Evolutionary conservation across 371 early-diverging fungal species (phyloP), one percentile per base, ranked within the genome.

Genomic region (Syncephalastrum contaminatum): DNA sequence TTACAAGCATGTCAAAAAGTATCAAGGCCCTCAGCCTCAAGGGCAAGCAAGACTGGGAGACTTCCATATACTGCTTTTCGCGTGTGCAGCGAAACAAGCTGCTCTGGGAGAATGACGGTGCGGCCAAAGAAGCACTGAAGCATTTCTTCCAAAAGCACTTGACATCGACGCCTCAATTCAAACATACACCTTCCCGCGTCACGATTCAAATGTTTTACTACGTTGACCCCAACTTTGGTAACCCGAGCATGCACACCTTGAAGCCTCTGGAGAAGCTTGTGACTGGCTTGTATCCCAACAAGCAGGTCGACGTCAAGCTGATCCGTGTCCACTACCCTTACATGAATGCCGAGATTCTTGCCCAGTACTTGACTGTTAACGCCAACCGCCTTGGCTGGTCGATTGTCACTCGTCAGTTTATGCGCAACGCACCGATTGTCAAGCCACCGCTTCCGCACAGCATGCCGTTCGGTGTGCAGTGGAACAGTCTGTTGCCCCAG

Each of bases 271-370:
- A 75, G 47, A 72, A 73, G 40, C 63, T 79, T 15, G 54, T 75
- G 20, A 55, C 60, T 12, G 58, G 64, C 4, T 54, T 79, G 24
- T 79, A 79, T 50, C 76, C 76, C 47, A 65, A 69, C 56, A 79
- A 79, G 62, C 63, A 62, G 51, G 74, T 79, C 47, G 76, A 79
- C 40, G 40, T 79, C 46, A 62, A 69, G 15, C 52, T 75, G 20
- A 59, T 62, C 45, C 72, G 70, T 50, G 61, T 75, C 5, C 72
- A 75, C 51, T 79, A 79, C 53, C 80, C 80, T 50, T 79, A 79
- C 48, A 70, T 79, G 76, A 75, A 79, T 54, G 72, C 80, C 39
- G 80, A 79, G 47, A 75, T 79, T 56, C 66, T 79, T 22, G 73
- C 80, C n/a, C 70, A 75, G 58, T 79, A 75, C 53, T 56, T 79